A percentile compares a stretch with the other conserved stretches of the same genome.
phyloP scores from a whole-genome alignment of 768 basidiomycete species.

The Coprinopsis sp. region DNA sequence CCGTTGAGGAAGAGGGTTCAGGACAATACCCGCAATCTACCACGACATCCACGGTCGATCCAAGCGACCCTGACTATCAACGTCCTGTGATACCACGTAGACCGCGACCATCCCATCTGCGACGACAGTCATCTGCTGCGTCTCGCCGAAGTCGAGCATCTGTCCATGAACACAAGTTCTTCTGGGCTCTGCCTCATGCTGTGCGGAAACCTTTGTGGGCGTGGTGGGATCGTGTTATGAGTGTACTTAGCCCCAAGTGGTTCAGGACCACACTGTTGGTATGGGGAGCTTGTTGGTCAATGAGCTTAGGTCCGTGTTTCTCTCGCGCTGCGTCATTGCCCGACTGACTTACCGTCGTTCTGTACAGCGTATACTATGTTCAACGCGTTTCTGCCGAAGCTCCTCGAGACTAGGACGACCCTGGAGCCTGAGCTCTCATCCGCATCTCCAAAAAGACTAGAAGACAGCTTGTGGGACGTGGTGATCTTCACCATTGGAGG shows the following conservation, averaged over 20 bases:
- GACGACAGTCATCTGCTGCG: constrained; percentile 12
- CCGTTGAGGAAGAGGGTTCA: too few species aligned
- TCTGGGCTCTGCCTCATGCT: constrained; percentile 46
- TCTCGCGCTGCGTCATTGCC: background rate
- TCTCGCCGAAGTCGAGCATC: constrained; percentile 33
- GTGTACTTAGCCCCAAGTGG: constrained; percentile 78
- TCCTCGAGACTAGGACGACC: constrained; percentile 58
- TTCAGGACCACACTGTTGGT: constrained; percentile 69
- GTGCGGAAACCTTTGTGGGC: constrained; percentile 56
- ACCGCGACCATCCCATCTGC: too few species aligned
- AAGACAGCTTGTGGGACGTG: constrained; percentile 78
- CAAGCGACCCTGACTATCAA: too few species aligned
- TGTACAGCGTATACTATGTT: constrained; percentile 83
- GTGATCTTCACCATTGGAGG: constrained; percentile 81
- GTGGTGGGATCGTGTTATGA: constrained; percentile 63
- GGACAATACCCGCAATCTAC: too few species aligned
- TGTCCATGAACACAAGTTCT: constrained; percentile 39
- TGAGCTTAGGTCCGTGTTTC: constrained; percentile 62
- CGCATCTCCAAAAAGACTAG: constrained; percentile 39
- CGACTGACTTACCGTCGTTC: background rate
- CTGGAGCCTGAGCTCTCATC: constrained; percentile 14
- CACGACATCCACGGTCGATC: too few species aligned
- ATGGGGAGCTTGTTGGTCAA: constrained; percentile 72
- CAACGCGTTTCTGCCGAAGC: constrained; percentile 85
- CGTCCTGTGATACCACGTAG: too few species aligned